phyloP scores from a whole-genome alignment of 2,329 filamentous ascomycete genomes.

The Colletotrichum costaricense region DNA sequence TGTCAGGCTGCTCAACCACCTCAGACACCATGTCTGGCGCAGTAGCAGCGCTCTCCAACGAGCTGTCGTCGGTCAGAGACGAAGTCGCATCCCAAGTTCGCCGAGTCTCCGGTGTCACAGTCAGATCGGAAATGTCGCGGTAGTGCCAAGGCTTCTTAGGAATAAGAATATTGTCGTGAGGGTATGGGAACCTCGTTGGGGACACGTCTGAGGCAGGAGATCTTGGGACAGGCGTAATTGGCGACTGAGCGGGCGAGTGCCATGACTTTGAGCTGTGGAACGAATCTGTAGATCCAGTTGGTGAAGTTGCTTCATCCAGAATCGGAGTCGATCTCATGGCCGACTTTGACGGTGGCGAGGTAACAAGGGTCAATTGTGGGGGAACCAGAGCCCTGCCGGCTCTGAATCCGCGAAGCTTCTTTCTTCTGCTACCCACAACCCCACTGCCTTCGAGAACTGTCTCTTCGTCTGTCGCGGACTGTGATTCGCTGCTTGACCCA shows the following conservation, averaged over 20 bases:
- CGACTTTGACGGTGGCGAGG: conserved; percentile 52
- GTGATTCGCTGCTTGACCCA: conserved; percentile 2
- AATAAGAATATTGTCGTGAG: conserved; percentile 52
- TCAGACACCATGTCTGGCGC: conserved; percentile 37
- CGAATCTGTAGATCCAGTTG: conserved; percentile 61
- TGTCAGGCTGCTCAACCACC: conserved; percentile 21
- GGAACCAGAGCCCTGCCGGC: conserved; percentile 43
- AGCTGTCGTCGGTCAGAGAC: conserved; percentile 41
- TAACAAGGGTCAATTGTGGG: conserved; percentile 45
- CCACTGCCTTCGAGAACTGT: conserved; percentile 45
- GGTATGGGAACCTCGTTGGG: conserved; percentile 48
- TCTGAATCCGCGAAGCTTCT: conserved; percentile 45
- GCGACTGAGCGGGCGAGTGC: conserved; percentile 59
- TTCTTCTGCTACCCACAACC: conserved; percentile 44
- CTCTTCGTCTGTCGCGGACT: conserved; percentile 28
- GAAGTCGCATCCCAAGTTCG: conserved; percentile 44
- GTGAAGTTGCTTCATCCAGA: conserved; percentile 49
- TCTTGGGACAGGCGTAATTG: conserved; percentile 54
- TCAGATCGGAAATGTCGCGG: conserved; percentile 47
- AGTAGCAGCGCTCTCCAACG: conserved; percentile 41
- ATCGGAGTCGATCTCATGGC: conserved; percentile 28
- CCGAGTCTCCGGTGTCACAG: conserved; percentile 46
- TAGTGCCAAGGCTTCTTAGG: conserved; percentile 45
- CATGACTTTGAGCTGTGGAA: conserved; percentile 66
- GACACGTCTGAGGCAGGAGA: conserved; percentile 55